Conservation (phyloP, 1,284 basidiomycete species). For the Dichomitus squalens region DNA sequence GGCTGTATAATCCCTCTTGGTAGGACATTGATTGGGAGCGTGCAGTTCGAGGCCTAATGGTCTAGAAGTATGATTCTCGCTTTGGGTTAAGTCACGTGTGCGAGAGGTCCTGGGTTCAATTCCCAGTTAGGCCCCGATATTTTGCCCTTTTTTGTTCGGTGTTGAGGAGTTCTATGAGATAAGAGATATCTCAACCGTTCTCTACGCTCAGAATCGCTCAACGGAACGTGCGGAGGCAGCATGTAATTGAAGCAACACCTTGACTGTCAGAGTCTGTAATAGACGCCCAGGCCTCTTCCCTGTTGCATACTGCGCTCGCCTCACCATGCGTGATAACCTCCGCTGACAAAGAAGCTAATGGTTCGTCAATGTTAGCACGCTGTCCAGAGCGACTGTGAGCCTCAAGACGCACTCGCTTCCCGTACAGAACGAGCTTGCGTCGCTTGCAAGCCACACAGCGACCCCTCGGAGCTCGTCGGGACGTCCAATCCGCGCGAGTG, state of each 20-base stretch:
- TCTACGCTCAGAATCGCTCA: no score
- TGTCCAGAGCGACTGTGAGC: neutral
- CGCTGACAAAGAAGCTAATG: slow-evolving; percentile 67
- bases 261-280: no score
- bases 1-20: no score
- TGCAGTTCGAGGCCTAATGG: slow-evolving; percentile 19
- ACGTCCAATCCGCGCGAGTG: slow-evolving; percentile 73
- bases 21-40: neutral
- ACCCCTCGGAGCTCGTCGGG: slow-evolving; percentile 79
- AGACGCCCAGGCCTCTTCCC: no score
- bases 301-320: neutral
- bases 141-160: neutral
- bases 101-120: slow-evolving; percentile 27
- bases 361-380: neutral
- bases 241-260: no score
- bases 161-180: no score
- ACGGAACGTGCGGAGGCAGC: no score
- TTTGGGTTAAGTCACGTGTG: slow-evolving; percentile 16
- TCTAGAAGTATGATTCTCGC: slow-evolving; percentile 28
- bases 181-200: no score
- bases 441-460: slow-evolving; percentile 74
- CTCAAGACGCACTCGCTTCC: slow-evolving; percentile 67
- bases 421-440: slow-evolving; percentile 75
- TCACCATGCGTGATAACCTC: slow-evolving; percentile 73
- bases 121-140: slow-evolving; percentile 25